A percentile compares a stretch with the other conserved stretches of the same genome.
phyloP scores from a whole-genome alignment of 2,329 filamentous ascomycete genomes.

The Gnomoniopsis sp. region DNA sequence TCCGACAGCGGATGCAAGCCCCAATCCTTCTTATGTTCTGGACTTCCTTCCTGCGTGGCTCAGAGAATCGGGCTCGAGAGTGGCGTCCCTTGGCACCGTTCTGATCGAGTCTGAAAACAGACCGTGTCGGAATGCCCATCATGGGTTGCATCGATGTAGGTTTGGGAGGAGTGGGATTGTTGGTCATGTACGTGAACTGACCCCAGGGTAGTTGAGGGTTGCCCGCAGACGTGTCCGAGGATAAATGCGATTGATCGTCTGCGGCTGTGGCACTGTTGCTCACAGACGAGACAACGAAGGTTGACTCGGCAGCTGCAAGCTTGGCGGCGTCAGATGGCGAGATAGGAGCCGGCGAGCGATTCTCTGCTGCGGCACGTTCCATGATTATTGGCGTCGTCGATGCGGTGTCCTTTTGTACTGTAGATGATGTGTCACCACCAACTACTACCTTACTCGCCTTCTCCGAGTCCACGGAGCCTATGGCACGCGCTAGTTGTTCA shows the following conservation, averaged over 20 bases:
- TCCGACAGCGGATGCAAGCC: constrained; percentile 63
- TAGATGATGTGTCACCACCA: constrained; percentile 16
- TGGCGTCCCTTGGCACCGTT: constrained; percentile 48
- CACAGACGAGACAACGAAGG: background rate
- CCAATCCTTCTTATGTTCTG: constrained; percentile 63
- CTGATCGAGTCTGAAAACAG: constrained; percentile 52
- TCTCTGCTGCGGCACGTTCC: background rate
- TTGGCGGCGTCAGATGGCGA: constrained; percentile 21
- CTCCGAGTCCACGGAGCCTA: constrained; percentile 8
- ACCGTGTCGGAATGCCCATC: constrained; percentile 12
- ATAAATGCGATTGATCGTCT: background rate
- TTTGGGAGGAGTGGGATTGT: constrained; percentile 16
- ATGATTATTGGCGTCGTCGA: constrained; percentile 1
- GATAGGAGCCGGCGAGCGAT: background rate
- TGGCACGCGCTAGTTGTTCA: constrained; percentile 11
- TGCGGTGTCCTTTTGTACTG: constrained; percentile 5
- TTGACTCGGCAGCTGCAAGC: constrained; percentile 12
- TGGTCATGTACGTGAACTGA: constrained; percentile 48
- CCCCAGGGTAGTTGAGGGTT: constrained; percentile 45
- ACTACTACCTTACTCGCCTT: constrained; percentile 18
- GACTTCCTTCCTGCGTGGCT: constrained; percentile 59
- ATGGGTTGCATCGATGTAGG: constrained; percentile 4
- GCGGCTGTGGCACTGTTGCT: background rate
- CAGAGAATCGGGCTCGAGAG: constrained; percentile 55
- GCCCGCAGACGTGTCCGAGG: background rate